Evolutionary conservation across 2,329 filamentous ascomycete genomes (phyloP).

Genomic region (Pyrenochaeta sp.): DNA sequence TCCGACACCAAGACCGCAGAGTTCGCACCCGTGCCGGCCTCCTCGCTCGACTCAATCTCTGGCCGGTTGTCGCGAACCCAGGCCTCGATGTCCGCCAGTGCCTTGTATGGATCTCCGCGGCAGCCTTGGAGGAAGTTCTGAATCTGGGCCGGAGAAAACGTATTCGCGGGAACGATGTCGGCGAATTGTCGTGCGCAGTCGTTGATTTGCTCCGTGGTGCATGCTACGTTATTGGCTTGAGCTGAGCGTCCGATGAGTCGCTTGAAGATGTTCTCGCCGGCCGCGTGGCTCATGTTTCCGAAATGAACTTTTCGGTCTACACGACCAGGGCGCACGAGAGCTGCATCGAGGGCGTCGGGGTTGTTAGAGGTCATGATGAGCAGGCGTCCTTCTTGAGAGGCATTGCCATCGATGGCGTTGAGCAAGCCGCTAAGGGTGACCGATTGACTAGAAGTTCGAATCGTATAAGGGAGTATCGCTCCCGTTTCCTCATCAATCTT

Average conservation of each 20-base stretch:
- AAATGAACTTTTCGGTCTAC: slow-evolving; percentile 84
- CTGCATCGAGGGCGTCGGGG: slow-evolving; percentile 74
- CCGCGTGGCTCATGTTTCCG: slow-evolving; percentile 29
- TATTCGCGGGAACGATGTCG: slow-evolving; percentile 30
- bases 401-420: slow-evolving; percentile 84
- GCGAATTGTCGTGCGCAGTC: slow-evolving; percentile 33
- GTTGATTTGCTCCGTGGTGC: slow-evolving; percentile 29
- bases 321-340: slow-evolving; percentile 74
- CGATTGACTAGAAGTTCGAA: slow-evolving; percentile 21
- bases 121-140: slow-evolving; percentile 40
- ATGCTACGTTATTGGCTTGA: slow-evolving; percentile 22
- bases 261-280: slow-evolving; percentile 36
- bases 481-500: too few relatives aligned
- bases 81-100: slow-evolving; percentile 22
- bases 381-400: slow-evolving; percentile 77
- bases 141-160: slow-evolving; percentile 40
- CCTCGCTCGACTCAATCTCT: too few relatives aligned
- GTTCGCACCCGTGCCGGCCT: too few relatives aligned
- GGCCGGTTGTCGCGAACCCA: slow-evolving; percentile 28
- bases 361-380: slow-evolving; percentile 85
- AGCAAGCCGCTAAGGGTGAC: slow-evolving; percentile 72
- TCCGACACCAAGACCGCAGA: too few relatives aligned
- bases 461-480: too few relatives aligned
- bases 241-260: slow-evolving; percentile 38
- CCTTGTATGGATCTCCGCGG: slow-evolving; percentile 33